These are phyloP conservation scores for Heliamphora pulchella DNA, from an alignment of 179 eudicot genomes.

Conservation along the genomic window DNA sequence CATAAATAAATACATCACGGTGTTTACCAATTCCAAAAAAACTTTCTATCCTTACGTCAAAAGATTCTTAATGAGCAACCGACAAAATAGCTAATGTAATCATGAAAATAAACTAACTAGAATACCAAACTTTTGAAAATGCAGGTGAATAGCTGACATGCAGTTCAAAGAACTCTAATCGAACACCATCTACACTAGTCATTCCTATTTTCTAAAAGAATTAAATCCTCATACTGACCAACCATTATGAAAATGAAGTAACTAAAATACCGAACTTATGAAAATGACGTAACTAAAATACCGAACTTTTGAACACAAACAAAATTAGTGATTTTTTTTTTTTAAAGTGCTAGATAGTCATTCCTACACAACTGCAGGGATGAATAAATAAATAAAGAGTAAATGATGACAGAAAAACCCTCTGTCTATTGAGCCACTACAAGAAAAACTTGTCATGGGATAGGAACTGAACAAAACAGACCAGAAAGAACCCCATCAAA, in stretches of 20 bases:
- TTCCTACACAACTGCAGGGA: neutral
- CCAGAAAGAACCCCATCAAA: neutral
- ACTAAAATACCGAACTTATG: neutral
- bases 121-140: neutral
- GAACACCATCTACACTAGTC: neutral
- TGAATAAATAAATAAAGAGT: neutral
- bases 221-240: neutral
- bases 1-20: neutral
- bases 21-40: neutral
- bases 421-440: conserved; percentile 6
- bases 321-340: neutral
- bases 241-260: neutral
- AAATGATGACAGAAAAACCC: neutral
- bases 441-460: neutral
- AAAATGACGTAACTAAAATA: neutral
- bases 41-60: neutral
- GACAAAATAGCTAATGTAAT: neutral
- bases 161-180: neutral
- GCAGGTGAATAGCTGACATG: neutral
- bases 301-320: neutral
- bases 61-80: neutral
- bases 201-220: neutral
- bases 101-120: neutral
- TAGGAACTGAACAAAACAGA: conserved; percentile 7
- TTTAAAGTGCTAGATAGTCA: neutral